Evolutionary conservation across 805 yeast species (phyloP), one percentile per base, ranked within the genome.

Genomic region (Candida caryicola): DNA sequence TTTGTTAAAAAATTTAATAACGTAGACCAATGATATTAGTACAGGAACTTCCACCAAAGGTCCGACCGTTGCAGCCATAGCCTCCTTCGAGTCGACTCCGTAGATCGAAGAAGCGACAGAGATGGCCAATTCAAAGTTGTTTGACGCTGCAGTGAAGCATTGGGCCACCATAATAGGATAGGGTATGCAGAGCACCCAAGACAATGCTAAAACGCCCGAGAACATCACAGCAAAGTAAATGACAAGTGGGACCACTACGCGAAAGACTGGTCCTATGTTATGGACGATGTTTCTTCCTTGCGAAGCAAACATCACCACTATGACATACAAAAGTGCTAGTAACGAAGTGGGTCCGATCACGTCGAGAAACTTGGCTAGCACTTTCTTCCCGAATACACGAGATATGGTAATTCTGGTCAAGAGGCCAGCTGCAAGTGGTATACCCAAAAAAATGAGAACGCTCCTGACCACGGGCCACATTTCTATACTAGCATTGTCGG

Each of bases 41-140:
- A 77, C 66, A 4, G 82, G 82, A 7, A 77, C 77, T 46, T 77
- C 83, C n/a, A 77, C 49, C 26, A 77, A 58, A 1, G 82, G 82
- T 2, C 82, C 82, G 51, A 77, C 73, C 0, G 82, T 76, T 2
- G 82, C 75, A 4, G 83, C 82, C 29, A 77, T 64, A 1, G 81
- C 71, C 49, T 76, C 71, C 36, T 72, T 65, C 40, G 77, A 69
- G 1, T 72, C 74, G 18, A 66, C 56, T 0, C 82, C 82, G 54
- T 74, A 77, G 9, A 74, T 45, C 0, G 79, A 66, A 5, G 73
- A 68, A 1, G 79, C 74, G 14, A 77, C 69, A 3, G 82, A 80
- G 26, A 77, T 56, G 40, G 79, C 73, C 30, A 77, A 59, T 51
- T 77, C 82, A 47, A 77, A 77, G 50, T 77, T 77, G 50, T 77